Evolutionary conservation across 768 basidiomycete species (phyloP), one percentile per base, ranked within the genome.

Genomic region (Tulasnella sp.): DNA sequence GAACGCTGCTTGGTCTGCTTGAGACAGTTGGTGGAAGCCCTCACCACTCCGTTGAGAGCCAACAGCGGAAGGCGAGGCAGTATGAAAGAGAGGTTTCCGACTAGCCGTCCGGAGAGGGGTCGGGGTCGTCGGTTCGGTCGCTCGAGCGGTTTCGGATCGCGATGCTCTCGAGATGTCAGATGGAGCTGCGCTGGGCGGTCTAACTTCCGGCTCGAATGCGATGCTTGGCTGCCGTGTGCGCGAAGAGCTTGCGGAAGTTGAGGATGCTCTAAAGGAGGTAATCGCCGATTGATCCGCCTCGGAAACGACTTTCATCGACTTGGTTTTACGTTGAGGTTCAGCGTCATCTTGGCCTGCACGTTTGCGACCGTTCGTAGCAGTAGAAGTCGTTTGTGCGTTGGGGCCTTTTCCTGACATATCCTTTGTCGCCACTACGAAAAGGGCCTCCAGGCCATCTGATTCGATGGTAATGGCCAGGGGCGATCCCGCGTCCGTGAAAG

Each of bases 381-480:
- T 35, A 26, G 52, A 12, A 59, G 52, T 47, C 44, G 44, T 22
- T 22, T 5, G 44, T 78, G 78, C 36, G 73, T 36, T 42, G 41
- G 41, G 16, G 32, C 39, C 26, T 16, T 32, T 36, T 6, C 59
- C 36, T n/a, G 75, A 62, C 19, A 36, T 62, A 19, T 87, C 86
- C 77, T 86, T 91, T 8, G 92, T 91, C 7, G 92, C 90, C 74
- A 94, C 88, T 32, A 91, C 89, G 77, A 92, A 92, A 37, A 92
- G 83, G 44, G 83, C 82, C 40, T 90, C 86, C 0, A 82, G 82
- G 70, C 83, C 82, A 76, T 93, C 90, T 9, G 86, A 84, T 77
- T 90, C 89, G 44, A 92, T 83, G 66, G 89, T 87, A 73, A 94
- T 89, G 76, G 87, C 90, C n/a, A 94, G 81, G 11, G 92, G 91